A percentile compares a stretch with the other conserved stretches of the same genome.
Conservation (phyloP, 768 basidiomycete genomes). For the Pisolithus orientalis region DNA sequence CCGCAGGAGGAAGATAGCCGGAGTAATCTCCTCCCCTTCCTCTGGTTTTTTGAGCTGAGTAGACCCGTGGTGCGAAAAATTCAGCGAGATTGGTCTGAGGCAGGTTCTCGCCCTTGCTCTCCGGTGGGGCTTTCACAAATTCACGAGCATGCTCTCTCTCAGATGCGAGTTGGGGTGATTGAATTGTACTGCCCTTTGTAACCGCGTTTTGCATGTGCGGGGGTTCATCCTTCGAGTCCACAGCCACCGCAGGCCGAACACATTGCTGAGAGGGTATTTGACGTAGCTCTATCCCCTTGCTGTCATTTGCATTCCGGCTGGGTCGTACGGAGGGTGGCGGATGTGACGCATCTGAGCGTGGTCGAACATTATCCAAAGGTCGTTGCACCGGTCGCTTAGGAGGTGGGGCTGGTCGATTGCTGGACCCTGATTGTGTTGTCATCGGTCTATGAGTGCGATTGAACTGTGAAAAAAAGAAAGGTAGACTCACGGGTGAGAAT, state of each 20-base stretch:
- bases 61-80: constrained; percentile 10
- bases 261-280: not conserved
- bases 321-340: not conserved
- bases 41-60: not conserved
- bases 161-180: constrained; percentile 4
- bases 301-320: not conserved
- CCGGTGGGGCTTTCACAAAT: too few relatives aligned
- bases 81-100: constrained; percentile 16
- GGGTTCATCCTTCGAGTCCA: not conserved
- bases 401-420: not conserved
- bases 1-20: constrained; percentile 31
- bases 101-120: constrained; percentile 5
- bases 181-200: not conserved
- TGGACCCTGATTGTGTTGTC: not conserved
- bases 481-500: not conserved
- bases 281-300: not conserved
- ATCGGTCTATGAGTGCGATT: too few relatives aligned
- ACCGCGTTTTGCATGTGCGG: not conserved
- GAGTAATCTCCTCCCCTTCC: constrained; percentile 48
- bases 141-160: constrained; percentile 8
- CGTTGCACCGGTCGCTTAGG: not conserved
- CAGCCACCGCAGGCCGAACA: not conserved
- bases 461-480: not conserved
- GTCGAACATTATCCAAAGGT: not conserved
- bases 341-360: not conserved